These are phyloP conservation scores for Aspergillus cejpii DNA, from an alignment of 2,329 filamentous ascomycete genomes.

Conservation along the genomic window DNA sequence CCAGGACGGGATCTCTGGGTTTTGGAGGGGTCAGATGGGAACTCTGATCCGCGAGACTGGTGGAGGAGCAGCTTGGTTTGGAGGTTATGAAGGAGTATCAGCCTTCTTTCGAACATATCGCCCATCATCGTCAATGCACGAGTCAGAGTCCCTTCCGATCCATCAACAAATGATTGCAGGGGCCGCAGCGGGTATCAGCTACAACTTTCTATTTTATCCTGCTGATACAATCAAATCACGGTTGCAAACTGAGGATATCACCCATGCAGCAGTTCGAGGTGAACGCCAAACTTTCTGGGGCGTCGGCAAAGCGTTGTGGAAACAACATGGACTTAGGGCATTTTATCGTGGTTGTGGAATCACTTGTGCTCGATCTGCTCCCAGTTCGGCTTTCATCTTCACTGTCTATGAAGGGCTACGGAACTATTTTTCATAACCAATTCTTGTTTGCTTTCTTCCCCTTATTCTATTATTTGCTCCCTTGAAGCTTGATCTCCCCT, in stretches of 20 bases:
- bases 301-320: constrained; percentile 70
- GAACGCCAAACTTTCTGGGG: constrained; percentile 61
- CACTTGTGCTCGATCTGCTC: constrained; percentile 77
- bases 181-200: constrained; percentile 80
- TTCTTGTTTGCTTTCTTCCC: constrained; percentile 1
- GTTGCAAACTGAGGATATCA: constrained; percentile 80
- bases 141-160: constrained; percentile 58
- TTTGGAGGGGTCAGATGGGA: constrained; percentile 92
- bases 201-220: constrained; percentile 96
- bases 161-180: constrained; percentile 85
- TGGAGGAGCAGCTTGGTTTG: constrained; percentile 92
- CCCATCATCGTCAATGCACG: constrained; percentile 4
- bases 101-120: constrained; percentile 59
- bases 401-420: constrained; percentile 88
- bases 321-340: constrained; percentile 70
- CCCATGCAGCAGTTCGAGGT: constrained; percentile 35
- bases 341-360: constrained; percentile 94
- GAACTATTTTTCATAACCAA: constrained; percentile 49
- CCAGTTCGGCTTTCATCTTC: constrained; percentile 97
- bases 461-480: constrained; percentile 5
- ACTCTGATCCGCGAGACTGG: constrained; percentile 92
- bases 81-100: constrained; percentile 74
- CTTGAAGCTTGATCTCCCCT: constrained; percentile 2
- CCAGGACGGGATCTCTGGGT: constrained; percentile 73
- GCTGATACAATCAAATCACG: constrained; percentile 96